Evolutionary conservation across 257 asterid species (phyloP).

Genomic region (Fraxinus anomala): DNA sequence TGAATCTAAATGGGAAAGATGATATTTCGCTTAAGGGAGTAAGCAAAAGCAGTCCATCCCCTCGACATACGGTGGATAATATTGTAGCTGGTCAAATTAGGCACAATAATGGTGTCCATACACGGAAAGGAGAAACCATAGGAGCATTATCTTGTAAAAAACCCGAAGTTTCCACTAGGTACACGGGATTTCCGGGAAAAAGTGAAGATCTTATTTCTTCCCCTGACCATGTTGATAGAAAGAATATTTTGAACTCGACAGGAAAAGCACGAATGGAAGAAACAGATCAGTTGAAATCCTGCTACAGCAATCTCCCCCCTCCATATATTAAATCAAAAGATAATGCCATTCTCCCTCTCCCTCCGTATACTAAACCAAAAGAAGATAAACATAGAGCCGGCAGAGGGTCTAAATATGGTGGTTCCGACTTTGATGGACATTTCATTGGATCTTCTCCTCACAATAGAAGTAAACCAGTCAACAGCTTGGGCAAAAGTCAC

Average conservation of each 20-base stretch:
- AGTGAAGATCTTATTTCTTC: slow-evolving; percentile 36
- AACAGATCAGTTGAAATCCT: slow-evolving; percentile 42
- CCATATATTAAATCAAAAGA: slow-evolving; percentile 67
- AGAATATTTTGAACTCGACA: slow-evolving; percentile 28
- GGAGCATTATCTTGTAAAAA: slow-evolving; percentile 42
- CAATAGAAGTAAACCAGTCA: slow-evolving; percentile 25
- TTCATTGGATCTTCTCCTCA: slow-evolving; percentile 18
- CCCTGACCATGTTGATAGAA: slow-evolving; percentile 24
- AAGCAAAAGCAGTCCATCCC: slow-evolving; percentile 48
- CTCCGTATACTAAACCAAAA: slow-evolving; percentile 62
- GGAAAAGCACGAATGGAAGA: slow-evolving; percentile 39
- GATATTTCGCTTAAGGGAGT: slow-evolving; percentile 35
- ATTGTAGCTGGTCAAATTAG: slow-evolving; percentile 29
- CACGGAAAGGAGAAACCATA: slow-evolving; percentile 35
- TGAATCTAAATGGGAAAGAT: slow-evolving; percentile 35
- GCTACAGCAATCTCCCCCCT: slow-evolving; percentile 46
- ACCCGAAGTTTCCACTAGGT: slow-evolving; percentile 31
- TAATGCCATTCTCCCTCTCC: slow-evolving; percentile 42
- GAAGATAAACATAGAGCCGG: slow-evolving; percentile 40
- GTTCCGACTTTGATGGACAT: neutral
- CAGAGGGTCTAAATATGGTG: too few species aligned
- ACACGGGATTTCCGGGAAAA: slow-evolving; percentile 9
- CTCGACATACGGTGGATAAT: slow-evolving; percentile 34
- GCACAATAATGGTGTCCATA: slow-evolving; percentile 32
- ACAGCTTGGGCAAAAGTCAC: slow-evolving; percentile 29